phyloP scores from a whole-genome alignment of 148 eudicot species.

The Amaranthus hypochondriacus region DNA sequence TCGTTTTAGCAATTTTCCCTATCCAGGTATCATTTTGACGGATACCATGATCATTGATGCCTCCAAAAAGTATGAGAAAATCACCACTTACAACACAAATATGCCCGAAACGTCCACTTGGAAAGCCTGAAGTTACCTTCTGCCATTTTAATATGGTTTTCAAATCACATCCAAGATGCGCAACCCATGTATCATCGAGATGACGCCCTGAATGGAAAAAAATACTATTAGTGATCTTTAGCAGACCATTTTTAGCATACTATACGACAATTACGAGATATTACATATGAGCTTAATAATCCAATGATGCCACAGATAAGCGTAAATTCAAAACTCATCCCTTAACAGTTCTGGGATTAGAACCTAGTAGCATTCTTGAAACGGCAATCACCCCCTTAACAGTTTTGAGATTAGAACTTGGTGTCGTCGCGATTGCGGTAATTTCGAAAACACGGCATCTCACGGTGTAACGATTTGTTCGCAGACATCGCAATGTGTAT shows the following conservation, averaged over 20 bases:
- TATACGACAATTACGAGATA: neutral
- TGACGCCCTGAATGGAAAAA: conserved; percentile 66
- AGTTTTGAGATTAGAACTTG: no score
- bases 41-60: conserved; percentile 80
- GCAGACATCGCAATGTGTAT: no score
- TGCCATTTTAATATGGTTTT: conserved; percentile 61
- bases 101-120: conserved; percentile 94
- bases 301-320: neutral
- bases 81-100: conserved; percentile 67
- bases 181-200: conserved; percentile 99
- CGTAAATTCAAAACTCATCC: neutral
- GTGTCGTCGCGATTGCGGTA: no score
- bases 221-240: neutral
- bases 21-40: conserved; percentile 97
- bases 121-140: conserved; percentile 57
- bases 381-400: neutral
- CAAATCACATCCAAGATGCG: conserved; percentile 48
- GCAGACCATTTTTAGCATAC: conserved; percentile 1
- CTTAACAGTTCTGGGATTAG: neutral
- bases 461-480: no score
- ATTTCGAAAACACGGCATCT: no score
- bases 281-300: neutral
- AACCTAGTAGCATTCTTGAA: neutral
- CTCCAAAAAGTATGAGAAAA: conserved; percentile 74
- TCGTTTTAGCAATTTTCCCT: conserved; percentile 34